Evolutionary conservation across 345 rosid genomes (phyloP), one percentile per base, ranked within the genome.

Genomic region (Boechera retrofracta): DNA sequence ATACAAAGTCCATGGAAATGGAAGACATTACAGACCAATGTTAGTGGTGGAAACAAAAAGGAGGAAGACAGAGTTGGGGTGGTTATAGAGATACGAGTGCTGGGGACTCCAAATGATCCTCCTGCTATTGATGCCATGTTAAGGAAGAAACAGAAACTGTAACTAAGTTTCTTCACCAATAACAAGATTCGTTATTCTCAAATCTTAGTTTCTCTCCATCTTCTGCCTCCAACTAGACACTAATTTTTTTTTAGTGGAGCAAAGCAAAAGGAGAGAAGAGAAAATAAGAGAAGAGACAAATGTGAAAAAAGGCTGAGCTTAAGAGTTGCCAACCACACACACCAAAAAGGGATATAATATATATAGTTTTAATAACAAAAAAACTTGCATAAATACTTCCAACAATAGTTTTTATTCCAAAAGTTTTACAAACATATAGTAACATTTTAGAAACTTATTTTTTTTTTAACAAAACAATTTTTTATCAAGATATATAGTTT

Each of bases 41-140:
- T 72, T 61, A 81, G 67, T 28, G 77, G 62, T 69, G 66, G 71
- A 60, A 78, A 61, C 74, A 75, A 69, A 57, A 81, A 69, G 77
- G 77, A 69, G 45, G 81, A 68, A 59, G 67, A 36, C 48, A 69
- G 59, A 80, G 77, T 81, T 83, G 75, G 77, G 6, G 72, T 82
- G 60, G 80, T 74, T 72, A 72, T 55, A 70, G 89, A 81, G 54
- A 86, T 76, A 39, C 86, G 85, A 33, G 88, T 80, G 81, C 83
- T 86, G 8, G 90, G 77, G 57, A 84, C 79, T 73, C 92, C 87
- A 53, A 83, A 82, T 47, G 89, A 76, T 56, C 81, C 80, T 77
- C 89, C 89, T 72, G 82, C 84, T 42, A 76, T 44, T 73, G 82
- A 67, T 69, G 91, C 88, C 89, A 91, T 88, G 10, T 72, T 83